A percentile compares a stretch with the other conserved stretches of the same genome.
Evolutionary conservation across 2,329 filamentous ascomycete species (phyloP).

Genomic region (Penicillium palitans): DNA sequence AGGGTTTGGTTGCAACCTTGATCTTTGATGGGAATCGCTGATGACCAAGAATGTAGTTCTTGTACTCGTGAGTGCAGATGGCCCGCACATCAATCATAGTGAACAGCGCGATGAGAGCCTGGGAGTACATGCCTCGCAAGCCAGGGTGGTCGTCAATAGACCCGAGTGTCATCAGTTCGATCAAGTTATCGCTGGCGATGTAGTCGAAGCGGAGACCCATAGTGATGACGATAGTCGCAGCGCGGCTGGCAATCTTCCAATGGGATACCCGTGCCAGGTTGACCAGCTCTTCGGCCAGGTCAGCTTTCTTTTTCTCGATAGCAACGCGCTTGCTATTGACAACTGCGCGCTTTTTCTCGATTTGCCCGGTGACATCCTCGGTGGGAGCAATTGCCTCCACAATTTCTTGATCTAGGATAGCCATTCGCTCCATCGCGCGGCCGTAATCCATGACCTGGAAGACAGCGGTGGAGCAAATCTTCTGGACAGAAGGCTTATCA

Average conservation of each 20-base stretch:
- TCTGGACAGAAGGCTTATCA: slow-evolving; percentile 93
- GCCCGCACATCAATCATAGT: slow-evolving; percentile 85
- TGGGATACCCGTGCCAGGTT: slow-evolving; percentile 76
- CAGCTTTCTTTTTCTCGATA: slow-evolving; percentile 81
- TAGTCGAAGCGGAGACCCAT: slow-evolving; percentile 89
- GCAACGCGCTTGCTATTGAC: slow-evolving; percentile 72
- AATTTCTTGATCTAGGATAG: slow-evolving; percentile 71
- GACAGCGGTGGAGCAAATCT: slow-evolving; percentile 74
- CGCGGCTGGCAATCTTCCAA: slow-evolving; percentile 93
- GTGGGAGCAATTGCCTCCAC: slow-evolving; percentile 70
- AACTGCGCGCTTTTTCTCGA: slow-evolving; percentile 65
- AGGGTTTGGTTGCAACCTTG: slow-evolving; percentile 68
- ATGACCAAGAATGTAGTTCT: slow-evolving; percentile 79
- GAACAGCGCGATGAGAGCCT: slow-evolving; percentile 76
- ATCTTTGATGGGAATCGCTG: slow-evolving; percentile 77
- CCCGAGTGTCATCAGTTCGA: slow-evolving; percentile 78
- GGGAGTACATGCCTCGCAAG: slow-evolving; percentile 76
- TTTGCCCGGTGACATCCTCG: slow-evolving; percentile 59
- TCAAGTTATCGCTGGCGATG: slow-evolving; percentile 76
- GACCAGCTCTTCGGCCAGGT: slow-evolving; percentile 77
- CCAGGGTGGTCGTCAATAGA: slow-evolving; percentile 89
- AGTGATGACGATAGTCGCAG: slow-evolving; percentile 86
- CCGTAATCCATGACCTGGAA: slow-evolving; percentile 92
- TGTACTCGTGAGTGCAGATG: slow-evolving; percentile 80
- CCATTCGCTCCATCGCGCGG: slow-evolving; percentile 80